A percentile compares a stretch with the other conserved stretches of the same genome.
These are phyloP conservation scores for Pseudogymnoascus sp. DNA, from an alignment of 2,329 filamentous ascomycete genomes.

Conservation along the genomic window DNA sequence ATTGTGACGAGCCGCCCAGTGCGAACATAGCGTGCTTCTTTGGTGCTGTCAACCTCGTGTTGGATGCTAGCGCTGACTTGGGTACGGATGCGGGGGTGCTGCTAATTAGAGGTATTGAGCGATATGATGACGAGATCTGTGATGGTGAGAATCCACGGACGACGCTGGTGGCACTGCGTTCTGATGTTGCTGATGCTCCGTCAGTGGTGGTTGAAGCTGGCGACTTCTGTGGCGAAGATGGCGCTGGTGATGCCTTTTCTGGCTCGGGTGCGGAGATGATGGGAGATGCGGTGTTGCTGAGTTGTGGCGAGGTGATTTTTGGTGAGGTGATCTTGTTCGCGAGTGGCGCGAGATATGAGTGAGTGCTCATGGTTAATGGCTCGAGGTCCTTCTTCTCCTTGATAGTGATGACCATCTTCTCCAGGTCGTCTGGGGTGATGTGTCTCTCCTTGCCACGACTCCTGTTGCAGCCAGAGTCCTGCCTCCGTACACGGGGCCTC, in stretches of 20 bases:
- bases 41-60: constrained; percentile 58
- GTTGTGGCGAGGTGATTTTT: constrained; percentile 35
- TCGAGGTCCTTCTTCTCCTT: constrained; percentile 71
- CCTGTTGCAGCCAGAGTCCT: constrained; percentile 65
- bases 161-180: constrained; percentile 49
- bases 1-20: constrained; percentile 31
- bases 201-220: constrained; percentile 13
- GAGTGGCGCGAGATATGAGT: constrained; percentile 38
- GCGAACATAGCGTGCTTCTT: constrained; percentile 50
- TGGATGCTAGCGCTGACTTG: constrained; percentile 36
- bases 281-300: constrained; percentile 38
- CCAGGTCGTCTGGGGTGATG: constrained; percentile 84
- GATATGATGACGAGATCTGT: constrained; percentile 61
- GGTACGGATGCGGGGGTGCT: constrained; percentile 34
- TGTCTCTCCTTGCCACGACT: constrained; percentile 74
- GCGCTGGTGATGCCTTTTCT: constrained; percentile 39
- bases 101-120: constrained; percentile 37
- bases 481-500: constrained; percentile 61
- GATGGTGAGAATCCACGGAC: constrained; percentile 82
- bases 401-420: constrained; percentile 90
- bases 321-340: constrained; percentile 31
- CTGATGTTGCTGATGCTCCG: constrained; percentile 20
- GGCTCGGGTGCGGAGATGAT: constrained; percentile 49
- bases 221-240: constrained; percentile 26
- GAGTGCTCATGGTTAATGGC: constrained; percentile 38